These are phyloP conservation scores for Acanthochlamys bracteata DNA, from an alignment of 106 monocot species.

Conservation along the genomic window DNA sequence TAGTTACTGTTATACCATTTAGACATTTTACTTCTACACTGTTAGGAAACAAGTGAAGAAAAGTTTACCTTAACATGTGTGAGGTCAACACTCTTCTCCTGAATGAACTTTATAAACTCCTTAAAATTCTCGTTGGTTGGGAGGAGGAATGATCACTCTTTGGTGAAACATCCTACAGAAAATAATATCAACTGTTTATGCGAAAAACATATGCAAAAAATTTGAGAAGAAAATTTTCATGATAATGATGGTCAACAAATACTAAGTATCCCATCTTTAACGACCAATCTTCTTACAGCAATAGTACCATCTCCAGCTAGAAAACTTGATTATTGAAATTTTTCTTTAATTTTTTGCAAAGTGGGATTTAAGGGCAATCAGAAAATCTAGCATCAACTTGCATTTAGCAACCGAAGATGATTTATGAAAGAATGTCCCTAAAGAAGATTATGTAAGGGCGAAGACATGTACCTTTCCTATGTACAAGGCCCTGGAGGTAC, in stretches of 20 bases:
- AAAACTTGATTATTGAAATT: conserved; percentile 85
- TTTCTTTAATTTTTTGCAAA: conserved; percentile 69
- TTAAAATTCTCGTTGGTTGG: conserved; percentile 92
- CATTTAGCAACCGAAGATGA: no score
- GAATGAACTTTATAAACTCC: conserved; percentile 70
- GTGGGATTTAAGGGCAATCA: no score
- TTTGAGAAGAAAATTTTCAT: neutral
- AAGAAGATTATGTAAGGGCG: neutral
- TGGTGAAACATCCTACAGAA: conserved; percentile 54
- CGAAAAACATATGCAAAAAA: no score
- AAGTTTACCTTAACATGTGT: conserved; percentile 67
- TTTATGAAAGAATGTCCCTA: no score
- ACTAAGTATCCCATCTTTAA: conserved; percentile 50
- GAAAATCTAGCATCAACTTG: no score
- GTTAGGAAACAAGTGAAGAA: neutral
- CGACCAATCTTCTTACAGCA: conserved; percentile 71
- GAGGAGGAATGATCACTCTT: conserved; percentile 94
- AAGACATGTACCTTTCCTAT: conserved; percentile 50
- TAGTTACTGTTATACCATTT: neutral
- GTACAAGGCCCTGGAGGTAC: conserved; percentile 53
- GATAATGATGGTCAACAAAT: neutral
- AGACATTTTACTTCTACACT: neutral
- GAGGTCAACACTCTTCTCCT: conserved; percentile 55
- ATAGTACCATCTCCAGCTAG: conserved; percentile 68
- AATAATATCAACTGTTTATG: no score